Base-by-base conservation (phyloP, 2,329 filamentous ascomycete genomes). In the Colletotrichum spinosum region DNA sequence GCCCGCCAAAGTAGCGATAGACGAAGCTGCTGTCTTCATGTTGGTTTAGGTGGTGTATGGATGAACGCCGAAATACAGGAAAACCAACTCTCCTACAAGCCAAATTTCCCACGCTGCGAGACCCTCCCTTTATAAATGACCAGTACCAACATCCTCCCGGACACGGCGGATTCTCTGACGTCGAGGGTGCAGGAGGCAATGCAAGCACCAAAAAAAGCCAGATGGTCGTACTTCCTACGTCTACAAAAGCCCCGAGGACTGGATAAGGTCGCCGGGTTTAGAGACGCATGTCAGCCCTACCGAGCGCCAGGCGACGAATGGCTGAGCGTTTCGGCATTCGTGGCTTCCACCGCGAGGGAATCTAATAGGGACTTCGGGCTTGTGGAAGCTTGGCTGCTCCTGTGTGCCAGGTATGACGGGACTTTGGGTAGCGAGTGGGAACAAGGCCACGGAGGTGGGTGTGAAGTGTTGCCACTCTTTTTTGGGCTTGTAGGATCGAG, bases 211-310 rank as follows among this genome's bases (percentile, higher is more conserved):
- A 12, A 11, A 41, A 6, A 41, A 41, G 38, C 38, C 25, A 25
- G 25, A 25, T 5, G 25, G 25, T 5, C 25, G 25, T 25, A 25
- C 25, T 25, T 25, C 25, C 25, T 25, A 25, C 25, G 25, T 25
- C 25, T 15, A n/a, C 42, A 44, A 7, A 7, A 15, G 42, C 42
- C 9, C 6, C 13, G 13, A 8, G 12, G 15, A 13, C 46, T 48
- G 35, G 44, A 48, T 6, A 35, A 58, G 33, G 35, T 25, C 37
- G 34, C 5, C 10, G 41, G 35, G 11, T 41, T 34, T 35, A n/a
- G 4, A 46, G 38, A 64, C 34, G 42, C 55, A 60, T 53, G 55
- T 64, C 55, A 60, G 55, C 60, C 60, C 55, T 48, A 54, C 33
- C 17, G 11, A 11, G 11, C 8, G 11, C 15, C 35, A 17, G 35